Evolutionary conservation across 23 red algal species (phyloP).

Genomic region (Cyanidiococcus yangmingshanensis): DNA sequence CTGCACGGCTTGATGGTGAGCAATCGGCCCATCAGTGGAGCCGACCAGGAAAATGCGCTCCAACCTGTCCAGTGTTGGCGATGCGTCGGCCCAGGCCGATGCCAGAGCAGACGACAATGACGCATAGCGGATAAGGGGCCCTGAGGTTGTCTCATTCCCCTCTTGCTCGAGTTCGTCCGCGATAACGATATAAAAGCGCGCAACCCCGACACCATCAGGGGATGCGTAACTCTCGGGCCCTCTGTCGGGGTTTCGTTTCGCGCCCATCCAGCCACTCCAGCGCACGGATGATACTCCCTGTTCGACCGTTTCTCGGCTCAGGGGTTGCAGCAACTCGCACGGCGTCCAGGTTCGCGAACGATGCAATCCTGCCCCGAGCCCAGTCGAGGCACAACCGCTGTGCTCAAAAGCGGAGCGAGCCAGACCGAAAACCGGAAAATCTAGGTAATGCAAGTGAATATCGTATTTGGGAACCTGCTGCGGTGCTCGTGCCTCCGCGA

Average conservation of each 20-base stretch:
- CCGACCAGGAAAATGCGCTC: neutral
- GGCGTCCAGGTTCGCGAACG: slow-evolving; percentile 18
- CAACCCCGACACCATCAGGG: neutral
- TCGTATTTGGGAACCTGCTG: slow-evolving; percentile 1
- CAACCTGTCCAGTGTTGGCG: neutral
- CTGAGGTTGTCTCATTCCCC: neutral
- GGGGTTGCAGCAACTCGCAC: neutral
- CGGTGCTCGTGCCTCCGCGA: neutral
- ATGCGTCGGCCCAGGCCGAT: neutral
- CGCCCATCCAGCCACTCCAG: neutral
- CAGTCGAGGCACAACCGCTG: slow-evolving; percentile 13
- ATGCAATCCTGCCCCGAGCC: slow-evolving; percentile 1
- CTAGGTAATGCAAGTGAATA: neutral
- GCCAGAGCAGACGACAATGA: neutral
- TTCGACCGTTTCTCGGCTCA: neutral
- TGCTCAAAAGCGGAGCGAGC: slow-evolving; percentile 13
- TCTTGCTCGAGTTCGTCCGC: neutral
- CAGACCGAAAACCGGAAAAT: neutral
- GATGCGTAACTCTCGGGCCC: neutral
- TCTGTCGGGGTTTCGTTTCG: neutral
- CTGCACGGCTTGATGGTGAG: neutral
- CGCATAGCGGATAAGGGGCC: neutral
- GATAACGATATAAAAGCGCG: neutral
- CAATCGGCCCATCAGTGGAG: neutral
- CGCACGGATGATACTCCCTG: neutral